Evolutionary conservation across 2,329 filamentous ascomycete genomes (phyloP).

Genomic region (Penicillium sp.): DNA sequence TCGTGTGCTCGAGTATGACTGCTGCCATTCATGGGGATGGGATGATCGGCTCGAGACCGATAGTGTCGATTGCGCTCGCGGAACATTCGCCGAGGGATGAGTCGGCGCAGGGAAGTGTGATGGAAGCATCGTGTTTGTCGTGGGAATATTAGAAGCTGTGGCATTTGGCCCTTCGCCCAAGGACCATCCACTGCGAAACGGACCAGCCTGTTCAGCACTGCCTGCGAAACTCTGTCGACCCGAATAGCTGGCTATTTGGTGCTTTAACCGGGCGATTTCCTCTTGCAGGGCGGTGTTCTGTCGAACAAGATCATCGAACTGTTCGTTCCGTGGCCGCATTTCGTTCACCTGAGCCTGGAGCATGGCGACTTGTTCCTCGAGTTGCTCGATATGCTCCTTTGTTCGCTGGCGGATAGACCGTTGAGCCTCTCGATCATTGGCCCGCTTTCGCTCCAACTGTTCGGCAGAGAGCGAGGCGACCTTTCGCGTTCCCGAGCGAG

Average conservation of each 20-base stretch:
- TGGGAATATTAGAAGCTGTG: slow-evolving; percentile 17
- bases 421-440: slow-evolving; percentile 76
- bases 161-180: slow-evolving; percentile 29
- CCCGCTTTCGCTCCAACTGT: slow-evolving; percentile 64
- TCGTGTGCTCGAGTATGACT: slow-evolving; percentile 34
- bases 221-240: slow-evolving; percentile 32
- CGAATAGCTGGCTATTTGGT: slow-evolving; percentile 49
- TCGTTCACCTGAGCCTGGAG: slow-evolving; percentile 51
- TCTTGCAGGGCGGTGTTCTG: slow-evolving; percentile 61
- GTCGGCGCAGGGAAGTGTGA: slow-evolving; percentile 33
- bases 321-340: slow-evolving; percentile 57
- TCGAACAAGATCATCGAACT: slow-evolving; percentile 58
- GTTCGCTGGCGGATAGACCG: slow-evolving; percentile 83
- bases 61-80: slow-evolving; percentile 32
- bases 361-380: slow-evolving; percentile 54
- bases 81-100: slow-evolving; percentile 26
- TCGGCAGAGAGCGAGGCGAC: slow-evolving; percentile 63
- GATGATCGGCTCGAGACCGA: slow-evolving; percentile 37
- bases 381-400: slow-evolving; percentile 75
- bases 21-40: slow-evolving; percentile 37
- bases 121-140: slow-evolving; percentile 32
- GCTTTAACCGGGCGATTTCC: slow-evolving; percentile 60
- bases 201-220: slow-evolving; percentile 22
- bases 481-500: slow-evolving; percentile 62
- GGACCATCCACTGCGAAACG: slow-evolving; percentile 24